A percentile compares a stretch with the other conserved stretches of the same genome.
phyloP scores from a whole-genome alignment of 176 grass and related monocot species.

The Musa itinerans region DNA sequence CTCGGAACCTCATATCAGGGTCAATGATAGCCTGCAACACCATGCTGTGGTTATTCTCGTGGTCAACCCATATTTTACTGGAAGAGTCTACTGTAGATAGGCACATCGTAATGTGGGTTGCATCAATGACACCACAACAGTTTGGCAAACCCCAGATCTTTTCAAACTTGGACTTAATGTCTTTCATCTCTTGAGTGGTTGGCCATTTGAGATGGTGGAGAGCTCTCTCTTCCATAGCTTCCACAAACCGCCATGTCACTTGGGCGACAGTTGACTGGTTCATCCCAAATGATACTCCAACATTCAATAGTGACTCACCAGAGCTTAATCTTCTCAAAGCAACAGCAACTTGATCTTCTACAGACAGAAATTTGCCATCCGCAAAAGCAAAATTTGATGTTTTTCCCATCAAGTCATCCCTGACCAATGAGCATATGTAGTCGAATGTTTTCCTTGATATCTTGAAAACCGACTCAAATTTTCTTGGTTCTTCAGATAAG shows the following conservation, averaged over 20 bases:
- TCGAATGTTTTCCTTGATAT: background rate
- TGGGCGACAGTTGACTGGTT: background rate
- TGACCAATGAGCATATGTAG: background rate
- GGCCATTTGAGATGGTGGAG: background rate
- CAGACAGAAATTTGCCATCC: background rate
- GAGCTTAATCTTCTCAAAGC: conserved; percentile 7
- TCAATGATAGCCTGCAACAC: conserved; percentile 48
- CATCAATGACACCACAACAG: conserved; percentile 57
- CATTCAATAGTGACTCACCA: background rate
- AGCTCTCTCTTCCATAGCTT: background rate
- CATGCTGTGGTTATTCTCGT: conserved; percentile 36
- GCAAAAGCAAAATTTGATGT: background rate
- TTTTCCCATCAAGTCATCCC: background rate
- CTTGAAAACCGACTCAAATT: background rate
- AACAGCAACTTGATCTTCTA: conserved; percentile 1
- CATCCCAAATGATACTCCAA: conserved; percentile 3
- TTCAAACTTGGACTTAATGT: background rate
- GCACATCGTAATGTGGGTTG: conserved; percentile 67
- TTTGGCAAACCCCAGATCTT: conserved; percentile 36
- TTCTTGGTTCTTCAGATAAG: background rate
- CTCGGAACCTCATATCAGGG: conserved; percentile 35
- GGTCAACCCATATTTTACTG: conserved; percentile 61
- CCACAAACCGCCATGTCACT: conserved; percentile 1
- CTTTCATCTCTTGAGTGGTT: background rate
- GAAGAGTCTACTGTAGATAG: conserved; percentile 53